Conservation (phyloP, 1,139 yeast genomes). For the Lodderomyces metapsilosis region DNA sequence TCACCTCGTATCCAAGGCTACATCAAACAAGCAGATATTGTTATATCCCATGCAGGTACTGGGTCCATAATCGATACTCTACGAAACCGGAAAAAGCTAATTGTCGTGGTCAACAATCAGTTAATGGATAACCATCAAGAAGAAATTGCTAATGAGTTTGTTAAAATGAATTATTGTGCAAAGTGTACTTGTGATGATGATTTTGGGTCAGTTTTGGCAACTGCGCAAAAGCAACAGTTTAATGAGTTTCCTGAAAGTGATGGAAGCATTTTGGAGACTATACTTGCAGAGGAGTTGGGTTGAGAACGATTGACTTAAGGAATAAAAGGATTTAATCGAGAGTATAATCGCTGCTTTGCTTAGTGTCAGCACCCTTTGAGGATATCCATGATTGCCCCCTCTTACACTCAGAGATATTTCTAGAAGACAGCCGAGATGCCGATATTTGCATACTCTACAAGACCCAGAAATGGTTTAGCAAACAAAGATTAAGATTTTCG, state of each 20-base stretch:
- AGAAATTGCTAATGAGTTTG: slow-evolving; percentile 69
- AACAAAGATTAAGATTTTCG: too few relatives aligned
- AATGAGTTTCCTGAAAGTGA: slow-evolving; percentile 7
- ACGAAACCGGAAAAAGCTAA: slow-evolving; percentile 51
- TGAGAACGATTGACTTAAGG: not conserved
- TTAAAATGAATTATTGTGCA: slow-evolving; percentile 18
- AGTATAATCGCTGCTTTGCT: too few relatives aligned
- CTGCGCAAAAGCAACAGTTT: slow-evolving; percentile 7
- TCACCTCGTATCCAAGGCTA: slow-evolving; percentile 36
- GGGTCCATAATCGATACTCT: slow-evolving; percentile 86
- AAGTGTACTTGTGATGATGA: slow-evolving; percentile 12
- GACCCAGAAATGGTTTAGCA: too few relatives aligned
- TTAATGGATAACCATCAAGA: slow-evolving; percentile 87
- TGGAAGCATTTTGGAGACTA: slow-evolving; percentile 11
- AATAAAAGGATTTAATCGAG: too few relatives aligned
- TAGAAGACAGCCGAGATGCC: too few relatives aligned
- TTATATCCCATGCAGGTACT: slow-evolving; percentile 90
- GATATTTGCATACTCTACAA: too few relatives aligned
- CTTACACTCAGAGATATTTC: too few relatives aligned
- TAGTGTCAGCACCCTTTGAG: too few relatives aligned
- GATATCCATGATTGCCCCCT: too few relatives aligned
- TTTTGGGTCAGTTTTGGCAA: slow-evolving; percentile 3
- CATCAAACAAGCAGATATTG: slow-evolving; percentile 48
- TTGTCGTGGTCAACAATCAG: slow-evolving; percentile 67
- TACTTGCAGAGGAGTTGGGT: slow-evolving; percentile 11